Base-by-base conservation (phyloP, 345 rosid species). In the Ceriops tagal region DNA sequence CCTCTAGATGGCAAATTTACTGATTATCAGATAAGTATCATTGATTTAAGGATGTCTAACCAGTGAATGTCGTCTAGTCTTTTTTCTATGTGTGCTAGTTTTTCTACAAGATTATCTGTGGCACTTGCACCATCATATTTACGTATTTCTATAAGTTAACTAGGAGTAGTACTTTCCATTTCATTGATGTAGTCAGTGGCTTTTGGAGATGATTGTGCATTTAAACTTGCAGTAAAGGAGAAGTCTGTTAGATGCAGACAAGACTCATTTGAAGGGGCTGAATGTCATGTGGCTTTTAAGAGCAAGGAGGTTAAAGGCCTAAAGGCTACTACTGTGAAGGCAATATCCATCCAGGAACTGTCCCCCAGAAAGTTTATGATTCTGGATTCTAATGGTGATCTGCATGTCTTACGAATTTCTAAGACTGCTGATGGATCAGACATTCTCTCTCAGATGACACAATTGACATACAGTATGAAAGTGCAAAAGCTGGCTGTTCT, bases 401-500 rank as follows among this genome's bases (percentile, higher is more conserved):
- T 89, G 62, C 89, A 82, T 71, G 61, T 87, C 47, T 73, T 91
- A 80, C 75, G 68, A 58, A 78, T 87, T 73, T 73, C 82, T 69
- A 76, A 65, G 49, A 52, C 77, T 49, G 34, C 53, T 64, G 55
- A 66, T 60, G 87, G 84, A 70, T 70, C 85, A 59, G 82, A 71
- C 60, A 62, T 84, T 69, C 67, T 71, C 59, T 76, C 77, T 79
- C 71, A 77, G 55, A 75, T 87, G 78, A 82, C 76, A 78, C 85
- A 64, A 59, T 74, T 89, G 74, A 88, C 91, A 72, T 83, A 67
- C 66, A 65, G 77, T 60, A 83, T 80, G 86, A 87, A 85, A 74
- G 92, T 89, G 77, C 95, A 84, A 49, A 88, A 83, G 73, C 68
- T 89, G 80, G 88, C 91, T 65, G 70, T 84, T 76, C 70, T 81